Base-by-base conservation (phyloP, 495 filamentous ascomycete genomes). In the Trichoderma orchidacearum region DNA sequence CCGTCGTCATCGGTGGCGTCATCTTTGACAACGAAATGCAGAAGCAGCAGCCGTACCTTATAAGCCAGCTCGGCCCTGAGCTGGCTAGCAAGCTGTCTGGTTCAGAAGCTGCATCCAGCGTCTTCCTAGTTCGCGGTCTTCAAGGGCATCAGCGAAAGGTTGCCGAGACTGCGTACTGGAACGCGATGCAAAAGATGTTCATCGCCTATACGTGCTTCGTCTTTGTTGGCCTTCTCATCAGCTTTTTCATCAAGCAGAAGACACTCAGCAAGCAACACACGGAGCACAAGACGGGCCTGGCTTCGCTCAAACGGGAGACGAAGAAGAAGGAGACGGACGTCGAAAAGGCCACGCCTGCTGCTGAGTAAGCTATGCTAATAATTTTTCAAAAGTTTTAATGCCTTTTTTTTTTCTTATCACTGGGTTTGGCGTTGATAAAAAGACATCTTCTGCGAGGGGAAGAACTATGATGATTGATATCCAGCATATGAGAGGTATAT, bases 1-100 rank as follows among this genome's bases (percentile, higher is more conserved):
- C 82, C 6, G 80, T 93, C 27, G 87, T 90, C 21, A 78, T 93
- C 25, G 90, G 90, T 15, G 80, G 86, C 13, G 86, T 90, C 2
- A 81, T 95, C 29, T 94, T 94, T 69, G 80, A 85, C 65, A 87
- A 87, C 62, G 66, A 64, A 35, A 78, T 78, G 75, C 61, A 74
- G 59, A 67, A 66, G 36, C 73, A 75, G 55, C 70, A 75, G 30
- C 63, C 66, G 3, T 45, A 28, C 0, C 64, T 78, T 2, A 18
- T 70, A 5, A 56, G 64, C 18, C 54, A 72, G 21, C 65, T 81
- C 6, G 77, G 76, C 0, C 70, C 72, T 0, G 64, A 71, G 2
- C 57, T 68, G 1, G 78, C 75, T 0, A 56, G 62, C 0, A 64
- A 68, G 15, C 68, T 81, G 4, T 72, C 72, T 0, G 78, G 78